Conservation (phyloP, 176 grass and related monocot genomes). For the Avena eriantha region DNA sequence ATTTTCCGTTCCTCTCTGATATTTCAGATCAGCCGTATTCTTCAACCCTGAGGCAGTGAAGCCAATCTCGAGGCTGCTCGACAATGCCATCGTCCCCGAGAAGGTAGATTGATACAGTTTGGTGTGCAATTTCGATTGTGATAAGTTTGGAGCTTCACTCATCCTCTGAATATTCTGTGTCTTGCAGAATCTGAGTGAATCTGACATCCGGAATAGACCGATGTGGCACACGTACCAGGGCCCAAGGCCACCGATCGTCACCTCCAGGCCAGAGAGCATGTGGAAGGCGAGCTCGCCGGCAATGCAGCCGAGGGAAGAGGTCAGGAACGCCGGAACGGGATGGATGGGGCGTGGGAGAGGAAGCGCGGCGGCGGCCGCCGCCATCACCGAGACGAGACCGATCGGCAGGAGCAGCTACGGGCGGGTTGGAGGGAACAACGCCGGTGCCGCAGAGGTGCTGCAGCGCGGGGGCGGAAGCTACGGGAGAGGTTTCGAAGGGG, state of each 20-base stretch:
- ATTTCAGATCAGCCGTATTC: conserved; percentile 45
- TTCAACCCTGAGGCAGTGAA: conserved; percentile 38
- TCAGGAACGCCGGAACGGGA: conserved; percentile 32
- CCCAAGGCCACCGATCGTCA: background rate
- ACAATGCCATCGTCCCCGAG: conserved; percentile 32
- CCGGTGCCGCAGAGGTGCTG: background rate
- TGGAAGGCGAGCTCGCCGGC: conserved; percentile 31
- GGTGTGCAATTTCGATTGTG: background rate
- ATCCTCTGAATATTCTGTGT: background rate
- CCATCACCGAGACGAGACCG: background rate
- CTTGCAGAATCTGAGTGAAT: conserved; percentile 41
- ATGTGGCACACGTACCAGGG: conserved; percentile 50
- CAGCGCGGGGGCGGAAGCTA: background rate
- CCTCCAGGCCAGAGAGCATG: conserved; percentile 7
- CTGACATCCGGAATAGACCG: conserved; percentile 16
- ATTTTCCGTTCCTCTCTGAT: background rate
- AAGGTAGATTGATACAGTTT: conserved; percentile 17
- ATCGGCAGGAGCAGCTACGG: background rate
- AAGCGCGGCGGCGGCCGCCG: background rate
- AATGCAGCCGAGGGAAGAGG: conserved; percentile 22
- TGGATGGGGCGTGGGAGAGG: conserved; percentile 45
- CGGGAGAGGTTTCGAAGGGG: background rate
- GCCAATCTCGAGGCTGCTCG: conserved; percentile 30
- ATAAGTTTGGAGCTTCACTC: too few relatives aligned
- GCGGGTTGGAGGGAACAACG: background rate